These are phyloP conservation scores for Penicillium crustosum DNA, from an alignment of 2,329 filamentous ascomycete species.

Conservation along the genomic window DNA sequence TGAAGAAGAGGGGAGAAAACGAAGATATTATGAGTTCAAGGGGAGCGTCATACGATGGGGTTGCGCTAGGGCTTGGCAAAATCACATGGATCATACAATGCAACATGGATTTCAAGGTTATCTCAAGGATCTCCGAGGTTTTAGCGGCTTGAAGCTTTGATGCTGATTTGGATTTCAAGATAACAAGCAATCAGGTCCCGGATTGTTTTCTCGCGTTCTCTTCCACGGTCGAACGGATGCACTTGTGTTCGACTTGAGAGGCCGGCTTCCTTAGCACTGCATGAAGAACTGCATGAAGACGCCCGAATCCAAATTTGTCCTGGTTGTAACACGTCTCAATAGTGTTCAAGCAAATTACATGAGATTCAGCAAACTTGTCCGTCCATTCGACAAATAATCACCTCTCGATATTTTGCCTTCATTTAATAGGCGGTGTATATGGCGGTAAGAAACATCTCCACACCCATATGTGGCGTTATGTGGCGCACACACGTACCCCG, in stretches of 20 bases:
- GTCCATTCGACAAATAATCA: background rate
- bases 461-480: conserved; percentile 5
- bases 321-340: background rate
- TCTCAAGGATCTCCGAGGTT: background rate
- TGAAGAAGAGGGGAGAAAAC: background rate
- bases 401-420: background rate
- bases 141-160: background rate
- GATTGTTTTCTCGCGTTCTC: background rate
- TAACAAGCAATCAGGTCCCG: too few species aligned
- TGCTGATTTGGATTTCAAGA: background rate
- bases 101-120: background rate
- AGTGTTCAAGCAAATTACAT: background rate
- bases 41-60: background rate
- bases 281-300: background rate
- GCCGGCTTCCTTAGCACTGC: background rate
- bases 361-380: background rate
- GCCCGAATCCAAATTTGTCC: background rate
- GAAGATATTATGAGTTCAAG: background rate
- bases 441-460: background rate
- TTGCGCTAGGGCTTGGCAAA: conserved; percentile 1
- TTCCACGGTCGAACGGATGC: background rate
- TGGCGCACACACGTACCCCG: background rate
- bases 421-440: background rate
- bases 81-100: background rate
- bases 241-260: background rate